Evolutionary conservation across 2,329 filamentous ascomycete genomes (phyloP).

Genomic region (Ophiostoma sp.): DNA sequence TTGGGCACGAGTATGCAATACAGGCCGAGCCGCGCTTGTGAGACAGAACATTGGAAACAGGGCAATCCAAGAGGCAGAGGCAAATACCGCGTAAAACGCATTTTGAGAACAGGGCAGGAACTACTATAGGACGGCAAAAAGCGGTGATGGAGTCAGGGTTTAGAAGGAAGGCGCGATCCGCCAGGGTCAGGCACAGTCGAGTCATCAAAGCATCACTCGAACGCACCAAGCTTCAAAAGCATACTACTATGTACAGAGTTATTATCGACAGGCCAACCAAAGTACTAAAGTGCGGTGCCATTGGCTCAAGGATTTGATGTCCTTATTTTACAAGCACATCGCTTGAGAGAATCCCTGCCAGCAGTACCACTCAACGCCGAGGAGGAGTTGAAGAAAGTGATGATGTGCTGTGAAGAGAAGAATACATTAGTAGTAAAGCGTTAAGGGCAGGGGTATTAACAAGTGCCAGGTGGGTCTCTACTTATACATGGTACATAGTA

Average conservation of each 20-base stretch:
- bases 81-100: too few relatives aligned
- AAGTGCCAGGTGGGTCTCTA: not conserved
- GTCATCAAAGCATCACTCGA: too few relatives aligned
- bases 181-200: not conserved
- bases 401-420: not conserved
- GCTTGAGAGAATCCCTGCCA: not conserved
- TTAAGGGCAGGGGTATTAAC: not conserved
- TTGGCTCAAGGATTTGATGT: not conserved
- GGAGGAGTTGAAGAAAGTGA: not conserved
- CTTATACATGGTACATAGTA: not conserved
- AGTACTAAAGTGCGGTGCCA: not conserved
- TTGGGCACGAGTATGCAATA: not conserved
- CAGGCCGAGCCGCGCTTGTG: constrained; percentile 2
- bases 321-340: not conserved
- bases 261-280: not conserved
- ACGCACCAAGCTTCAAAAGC: too few relatives aligned
- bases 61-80: not conserved
- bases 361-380: not conserved
- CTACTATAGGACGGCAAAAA: too few relatives aligned
- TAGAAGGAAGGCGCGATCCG: not conserved
- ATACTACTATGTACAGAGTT: too few relatives aligned
- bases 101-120: too few relatives aligned
- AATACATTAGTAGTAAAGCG: not conserved
- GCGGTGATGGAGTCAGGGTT: not conserved
- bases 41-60: not conserved